Base-by-base conservation (phyloP, 768 basidiomycete species). In the Amyloporia xantha region DNA sequence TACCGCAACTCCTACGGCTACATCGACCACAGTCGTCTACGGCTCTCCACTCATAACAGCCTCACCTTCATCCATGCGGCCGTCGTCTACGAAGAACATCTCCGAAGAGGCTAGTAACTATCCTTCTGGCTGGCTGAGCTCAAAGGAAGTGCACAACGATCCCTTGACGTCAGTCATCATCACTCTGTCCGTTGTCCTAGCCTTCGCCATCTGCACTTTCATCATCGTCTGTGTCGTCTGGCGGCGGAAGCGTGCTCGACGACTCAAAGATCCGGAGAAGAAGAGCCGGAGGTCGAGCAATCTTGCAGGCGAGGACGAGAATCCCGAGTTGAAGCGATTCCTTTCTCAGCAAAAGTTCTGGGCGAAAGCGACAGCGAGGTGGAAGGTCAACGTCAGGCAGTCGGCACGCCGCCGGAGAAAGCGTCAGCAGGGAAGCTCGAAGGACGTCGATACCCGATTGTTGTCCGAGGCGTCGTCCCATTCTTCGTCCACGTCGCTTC, bases 331-430 rank as follows among this genome's bases (percentile, higher is more conserved):
- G 51, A 73, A 69, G 51, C 77, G 79, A 41, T 62, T 65, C 6
- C 76, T 71, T 45, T 60, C 62, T 4, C 77, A 77, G 52, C 76
- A 82, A 61, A 79, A 76, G 55, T 57, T 81, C 41, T 86, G 84
- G 84, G 72, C 75, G 0, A 73, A 67, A 51, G 84, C 85, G 2
- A 79, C 77, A 1, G 79, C 79, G 6, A 74, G 82, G 38, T 90
- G 86, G 86, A 79, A 72, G 54, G 77, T 76, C 2, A 80, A 81
- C 45, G 73, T 78, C 9, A 77, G 79, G 23, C 71, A 77, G 49
- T 68, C 77, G n/a, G 78, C 79, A 6, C 76, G 84, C 30, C 77
- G 79, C 42, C 72, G 86, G 48, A 67, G 76, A 21, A 62, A 59
- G 33, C 60, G 57, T 12, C 24, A 49, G 2, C 25, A 53, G 0